Percentiles rank a stretch among this genome's conserved stretches.
Conservation (phyloP, 257 asterid species). For the Solanum peruvianum region DNA sequence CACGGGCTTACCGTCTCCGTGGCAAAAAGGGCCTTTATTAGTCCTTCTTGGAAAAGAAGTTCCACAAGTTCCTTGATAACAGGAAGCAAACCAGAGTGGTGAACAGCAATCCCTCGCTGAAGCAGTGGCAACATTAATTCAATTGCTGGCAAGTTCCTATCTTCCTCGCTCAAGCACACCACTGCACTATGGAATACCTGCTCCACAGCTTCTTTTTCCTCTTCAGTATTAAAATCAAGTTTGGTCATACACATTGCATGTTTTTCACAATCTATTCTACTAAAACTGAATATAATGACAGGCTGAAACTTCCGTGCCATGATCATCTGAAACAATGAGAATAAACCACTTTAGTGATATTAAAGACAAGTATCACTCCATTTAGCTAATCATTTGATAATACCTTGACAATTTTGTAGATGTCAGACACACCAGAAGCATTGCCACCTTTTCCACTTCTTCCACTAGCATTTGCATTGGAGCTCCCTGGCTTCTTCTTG, state of each 20-base stretch:
- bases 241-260: conserved; percentile 98
- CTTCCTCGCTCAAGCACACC: conserved; percentile 82
- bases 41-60: conserved; percentile 97
- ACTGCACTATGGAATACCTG: conserved; percentile 78
- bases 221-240: conserved; percentile 82
- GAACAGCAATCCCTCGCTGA: conserved; percentile 95
- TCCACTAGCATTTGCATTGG: conserved; percentile 46
- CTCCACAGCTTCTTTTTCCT: conserved; percentile 80
- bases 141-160: conserved; percentile 83
- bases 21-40: conserved; percentile 91
- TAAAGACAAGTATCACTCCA: neutral
- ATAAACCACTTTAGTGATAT: neutral
- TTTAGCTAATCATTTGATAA: neutral
- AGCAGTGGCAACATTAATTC: conserved; percentile 93
- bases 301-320: conserved; percentile 97
- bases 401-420: conserved; percentile 89
- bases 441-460: conserved; percentile 63
- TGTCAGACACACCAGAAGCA: conserved; percentile 67
- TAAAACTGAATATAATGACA: conserved; percentile 90
- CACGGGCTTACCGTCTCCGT: conserved; percentile 72
- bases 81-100: conserved; percentile 98
- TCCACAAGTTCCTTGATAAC: conserved; percentile 93
- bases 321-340: conserved; percentile 61
- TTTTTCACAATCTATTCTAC: conserved; percentile 96
- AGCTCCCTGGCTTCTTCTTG: conserved; percentile 37